Evolutionary conservation across 306 rosid species (phyloP).

Genomic region (Quercus cerris): DNA sequence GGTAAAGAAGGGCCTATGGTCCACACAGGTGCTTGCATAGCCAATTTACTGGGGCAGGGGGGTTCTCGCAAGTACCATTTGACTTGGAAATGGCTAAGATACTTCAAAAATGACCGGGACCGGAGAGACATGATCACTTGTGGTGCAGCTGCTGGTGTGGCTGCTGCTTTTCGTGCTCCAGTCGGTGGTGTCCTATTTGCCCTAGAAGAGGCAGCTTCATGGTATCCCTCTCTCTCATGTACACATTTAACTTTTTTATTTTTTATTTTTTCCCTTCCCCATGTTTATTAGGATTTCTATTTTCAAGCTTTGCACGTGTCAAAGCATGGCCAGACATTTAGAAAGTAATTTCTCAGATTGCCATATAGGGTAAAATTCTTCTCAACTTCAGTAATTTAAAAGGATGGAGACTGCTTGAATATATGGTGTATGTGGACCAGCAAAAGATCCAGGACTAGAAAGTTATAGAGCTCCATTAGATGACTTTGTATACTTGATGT

Average conservation of each 20-base stretch:
- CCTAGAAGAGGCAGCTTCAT: slow-evolving; percentile 96
- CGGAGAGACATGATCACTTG: slow-evolving; percentile 91
- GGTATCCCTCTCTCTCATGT: slow-evolving; percentile 46
- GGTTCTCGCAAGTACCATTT: slow-evolving; percentile 77
- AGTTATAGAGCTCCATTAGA: not conserved
- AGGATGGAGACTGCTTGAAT: not conserved
- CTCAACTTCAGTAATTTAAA: not conserved
- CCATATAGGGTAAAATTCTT: not conserved
- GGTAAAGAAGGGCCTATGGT: slow-evolving; percentile 99
- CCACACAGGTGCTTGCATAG: slow-evolving; percentile 94
- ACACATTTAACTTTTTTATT: not conserved
- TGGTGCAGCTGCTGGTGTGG: slow-evolving; percentile 98
- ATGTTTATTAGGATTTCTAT: not conserved
- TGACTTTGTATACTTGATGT: not conserved
- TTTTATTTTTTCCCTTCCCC: not conserved
- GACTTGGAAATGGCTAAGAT: slow-evolving; percentile 74
- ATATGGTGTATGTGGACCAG: not conserved
- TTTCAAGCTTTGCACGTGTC: not conserved
- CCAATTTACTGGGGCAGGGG: slow-evolving; percentile 80
- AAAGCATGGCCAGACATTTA: not conserved
- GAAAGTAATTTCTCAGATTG: not conserved
- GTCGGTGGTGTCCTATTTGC: slow-evolving; percentile 97
- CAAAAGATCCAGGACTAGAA: not conserved
- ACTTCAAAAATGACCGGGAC: slow-evolving; percentile 86
- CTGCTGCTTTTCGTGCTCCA: slow-evolving; percentile 94